Base-by-base conservation (phyloP, 805 yeast species). In the Yarrowia phangngaensis region DNA sequence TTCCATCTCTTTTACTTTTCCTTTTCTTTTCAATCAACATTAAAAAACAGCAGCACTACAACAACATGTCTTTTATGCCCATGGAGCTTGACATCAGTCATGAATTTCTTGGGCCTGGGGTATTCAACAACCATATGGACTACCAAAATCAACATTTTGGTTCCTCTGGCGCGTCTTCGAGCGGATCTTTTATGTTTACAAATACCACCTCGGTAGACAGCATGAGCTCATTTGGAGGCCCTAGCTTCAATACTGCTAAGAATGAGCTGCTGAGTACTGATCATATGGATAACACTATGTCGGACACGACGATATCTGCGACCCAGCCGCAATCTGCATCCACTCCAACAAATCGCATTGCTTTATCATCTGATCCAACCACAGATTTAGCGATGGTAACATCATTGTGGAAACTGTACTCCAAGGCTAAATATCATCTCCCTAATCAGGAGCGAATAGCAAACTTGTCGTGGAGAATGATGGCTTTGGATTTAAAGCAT, bases 391-490 rank as follows among this genome's bases (percentile, higher is more conserved):
- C 34, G 29, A 41, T 30, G 29, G 48, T 41, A 12, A 41, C 34
- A 7, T 11, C 11, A 15, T 15, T 86, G 16, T 88, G 95, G 95
- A 79, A 79, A 59, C 75, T 88, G 81, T 88, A 88, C 64, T 71
- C 82, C 45, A 76, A 75, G 55, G 94, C 95, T 12, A 78, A 77
- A 55, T 80, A 84, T 8, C 72, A 81, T 9, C 66, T 88, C 30
- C 95, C 95, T 1, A 79, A 84, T 62, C 74, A 76, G 50, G 74
- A 78, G 20, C 69, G 96, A 43, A 82, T 88, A 80, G 86, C 84
- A 59, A 88, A 88, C 61, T 64, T 87, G 49, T 80, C 94, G 8
- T 87, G 95, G 95, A 69, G 96, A 52, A 74, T 87, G 78, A 82
- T 87, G 89, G 40, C 54, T 19, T 19, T 38, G 29, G 38, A 48